Base-by-base conservation (phyloP, 257 asterid species). In the Dorcoceras hygrometricum region DNA sequence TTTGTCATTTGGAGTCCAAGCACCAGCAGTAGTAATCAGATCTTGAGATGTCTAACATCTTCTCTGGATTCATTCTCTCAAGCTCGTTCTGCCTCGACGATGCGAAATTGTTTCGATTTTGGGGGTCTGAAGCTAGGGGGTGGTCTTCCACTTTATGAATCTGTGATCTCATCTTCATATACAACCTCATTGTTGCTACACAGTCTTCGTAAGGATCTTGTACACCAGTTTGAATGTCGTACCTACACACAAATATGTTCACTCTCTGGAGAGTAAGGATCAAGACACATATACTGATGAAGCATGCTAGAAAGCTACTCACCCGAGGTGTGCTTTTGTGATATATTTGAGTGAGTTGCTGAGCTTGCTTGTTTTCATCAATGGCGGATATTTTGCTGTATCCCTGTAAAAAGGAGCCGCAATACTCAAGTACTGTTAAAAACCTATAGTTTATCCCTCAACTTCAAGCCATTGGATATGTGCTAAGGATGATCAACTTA, bases 181-280 rank as follows among this genome's bases (percentile, higher is more conserved):
- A 92, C 36, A 92, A 81, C 83, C 86, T 82, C 85, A 89, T 79
- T 61, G 94, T 73, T 25, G 95, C 93, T 22, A 86, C 95, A 69
- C 96, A 86, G 67, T 92, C 97, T 74, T 89, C 97, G 20, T 89
- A 92, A 1, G 98, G 92, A 78, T 92, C 96, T 83, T 89, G 98
- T 46, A 81, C 73, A 1, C 90, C 91, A 19, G 70, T 81, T 73
- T 92, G 97, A 57, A 87, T 92, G 77, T 92, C 97, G 59, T 91
- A 91, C 66, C 96, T 89, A 43, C 46, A 66, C 7, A n/a, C n/a
- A 22, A 7, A 65, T 19, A 68, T 9, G 27, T 67, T 25, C 39
- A 62, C 20, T 26, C 32, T 20, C 62, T 66, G 6, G 7, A 65
- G 31, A 29, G 53, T 50, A 16, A 6, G 61, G 28, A 58, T 19